phyloP scores from a whole-genome alignment of 805 yeast genomes.

The Candida lessepsii region DNA sequence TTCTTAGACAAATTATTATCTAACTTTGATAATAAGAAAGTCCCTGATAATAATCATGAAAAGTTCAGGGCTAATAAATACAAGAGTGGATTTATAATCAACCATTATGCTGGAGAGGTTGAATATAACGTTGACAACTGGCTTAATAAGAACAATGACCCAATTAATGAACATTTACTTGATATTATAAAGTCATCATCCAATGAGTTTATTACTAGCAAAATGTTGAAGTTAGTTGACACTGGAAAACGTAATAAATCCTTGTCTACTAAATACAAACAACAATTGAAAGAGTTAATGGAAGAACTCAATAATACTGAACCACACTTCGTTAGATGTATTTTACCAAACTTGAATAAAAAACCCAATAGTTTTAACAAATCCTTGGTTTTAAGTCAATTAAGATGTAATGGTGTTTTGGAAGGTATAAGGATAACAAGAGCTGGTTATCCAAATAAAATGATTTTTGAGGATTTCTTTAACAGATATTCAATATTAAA shows the following conservation, averaged over 20 bases:
- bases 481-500: slow-evolving; percentile 72
- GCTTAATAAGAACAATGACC: slow-evolving; percentile 94
- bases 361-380: slow-evolving; percentile 71
- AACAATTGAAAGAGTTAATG: slow-evolving; percentile 73
- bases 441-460: slow-evolving; percentile 94
- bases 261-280: slow-evolving; percentile 85
- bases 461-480: slow-evolving; percentile 77
- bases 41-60: slow-evolving; percentile 28
- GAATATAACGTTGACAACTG: slow-evolving; percentile 90
- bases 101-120: slow-evolving; percentile 96
- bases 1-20: slow-evolving; percentile 76
- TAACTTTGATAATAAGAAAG: slow-evolving; percentile 54
- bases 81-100: slow-evolving; percentile 74
- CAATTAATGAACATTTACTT: slow-evolving; percentile 73
- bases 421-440: slow-evolving; percentile 98
- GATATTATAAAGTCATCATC: slow-evolving; percentile 57
- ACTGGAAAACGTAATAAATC: slow-evolving; percentile 46
- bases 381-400: slow-evolving; percentile 76
- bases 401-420: slow-evolving; percentile 94
- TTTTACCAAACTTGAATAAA: slow-evolving; percentile 81
- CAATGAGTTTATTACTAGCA: slow-evolving; percentile 51
- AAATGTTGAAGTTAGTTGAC: slow-evolving; percentile 17
- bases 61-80: slow-evolving; percentile 73
- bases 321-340: slow-evolving; percentile 97
- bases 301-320: slow-evolving; percentile 72